phyloP scores from a whole-genome alignment of 495 filamentous ascomycete species.

The Aspergillus panamensis region DNA sequence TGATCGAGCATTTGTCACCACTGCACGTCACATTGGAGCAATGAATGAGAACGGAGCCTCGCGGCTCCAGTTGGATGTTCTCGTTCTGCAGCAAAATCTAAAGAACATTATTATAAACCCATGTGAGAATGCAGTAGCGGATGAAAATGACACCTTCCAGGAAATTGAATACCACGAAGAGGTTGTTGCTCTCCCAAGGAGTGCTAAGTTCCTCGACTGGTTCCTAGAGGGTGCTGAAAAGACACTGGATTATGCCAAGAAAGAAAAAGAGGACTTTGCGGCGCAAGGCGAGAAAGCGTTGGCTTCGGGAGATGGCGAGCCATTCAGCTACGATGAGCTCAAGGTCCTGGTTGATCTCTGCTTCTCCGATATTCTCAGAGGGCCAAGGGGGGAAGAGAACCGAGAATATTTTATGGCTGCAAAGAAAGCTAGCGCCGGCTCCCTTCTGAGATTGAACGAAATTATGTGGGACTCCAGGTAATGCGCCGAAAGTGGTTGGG shows the following conservation, averaged over 20 bases:
- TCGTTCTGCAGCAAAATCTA: constrained; percentile 92
- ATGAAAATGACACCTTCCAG: constrained; percentile 12
- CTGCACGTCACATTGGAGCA: constrained; percentile 57
- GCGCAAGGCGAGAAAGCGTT: constrained; percentile 34
- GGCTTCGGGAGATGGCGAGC: constrained; percentile 41
- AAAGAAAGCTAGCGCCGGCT: constrained; percentile 71
- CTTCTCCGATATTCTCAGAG: constrained; percentile 70
- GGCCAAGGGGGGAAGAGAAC: constrained; percentile 56
- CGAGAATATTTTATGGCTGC: constrained; percentile 70
- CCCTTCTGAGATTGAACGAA: constrained; percentile 71
- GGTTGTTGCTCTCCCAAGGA: constrained; percentile 64
- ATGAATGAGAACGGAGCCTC: constrained; percentile 75
- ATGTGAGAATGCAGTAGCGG: constrained; percentile 9
- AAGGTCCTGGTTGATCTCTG: constrained; percentile 80
- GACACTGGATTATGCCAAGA: constrained; percentile 60
- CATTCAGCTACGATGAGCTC: constrained; percentile 78
- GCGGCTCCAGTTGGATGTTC: constrained; percentile 83
- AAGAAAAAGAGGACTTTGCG: constrained; percentile 46
- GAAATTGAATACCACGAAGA: constrained; percentile 26
- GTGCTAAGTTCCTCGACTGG: constrained; percentile 73
- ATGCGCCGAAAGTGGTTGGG: constrained; percentile 5
- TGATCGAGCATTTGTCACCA: constrained; percentile 65
- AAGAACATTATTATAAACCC: constrained; percentile 69
- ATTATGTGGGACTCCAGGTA: constrained; percentile 65
- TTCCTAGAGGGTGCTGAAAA: constrained; percentile 74